Evolutionary conservation across 1,139 yeast species (phyloP), one percentile per base, ranked within the genome.

Genomic region (Lodderomyces orthopsilosis): DNA sequence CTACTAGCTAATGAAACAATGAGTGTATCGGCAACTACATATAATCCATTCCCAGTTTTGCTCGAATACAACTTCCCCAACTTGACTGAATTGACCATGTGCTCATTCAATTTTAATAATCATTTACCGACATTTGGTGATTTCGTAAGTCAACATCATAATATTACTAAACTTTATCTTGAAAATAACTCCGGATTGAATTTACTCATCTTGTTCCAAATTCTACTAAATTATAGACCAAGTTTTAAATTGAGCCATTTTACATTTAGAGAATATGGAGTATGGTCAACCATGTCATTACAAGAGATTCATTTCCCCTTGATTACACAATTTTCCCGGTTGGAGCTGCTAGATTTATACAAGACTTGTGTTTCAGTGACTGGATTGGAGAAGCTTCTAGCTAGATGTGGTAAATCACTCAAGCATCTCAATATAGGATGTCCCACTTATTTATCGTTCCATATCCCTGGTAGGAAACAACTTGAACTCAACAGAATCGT

Each of bases 111-210:
- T 44, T 68, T 70, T 44, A 47, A 49, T 2, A 59, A 61, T 42
- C 47, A 49, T 23, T 56, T 63, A 15, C 68, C 63, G 9, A 44
- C 42, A 6, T 59, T 70, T 26, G 73, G 73, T 3, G 52, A 54
- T 2, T 66, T 69, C 39, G 46, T 70, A n/a, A 40, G 56, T 2
- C 48, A 43, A 1, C 44, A 58, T 4, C 48, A 53, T 0, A 41
- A 52, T 3, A 50, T 71, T 14, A 53, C 44, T 26, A 55, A 47
- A 9, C 26, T 71, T 4, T 57, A 57, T 24, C 50, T 71, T 32
- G 77, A 72, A 46, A 66, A 70, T 44, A 70, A 70, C 49, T 47
- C 49, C 4, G 58, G 57, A 28, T 55, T 71, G 26, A 47, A 63
- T 8, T 46, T 70, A 22, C 50, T 58, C 9, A 56, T 56, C n/a